Conservation (phyloP, 805 yeast genomes). For the Ogataea philodendri region DNA sequence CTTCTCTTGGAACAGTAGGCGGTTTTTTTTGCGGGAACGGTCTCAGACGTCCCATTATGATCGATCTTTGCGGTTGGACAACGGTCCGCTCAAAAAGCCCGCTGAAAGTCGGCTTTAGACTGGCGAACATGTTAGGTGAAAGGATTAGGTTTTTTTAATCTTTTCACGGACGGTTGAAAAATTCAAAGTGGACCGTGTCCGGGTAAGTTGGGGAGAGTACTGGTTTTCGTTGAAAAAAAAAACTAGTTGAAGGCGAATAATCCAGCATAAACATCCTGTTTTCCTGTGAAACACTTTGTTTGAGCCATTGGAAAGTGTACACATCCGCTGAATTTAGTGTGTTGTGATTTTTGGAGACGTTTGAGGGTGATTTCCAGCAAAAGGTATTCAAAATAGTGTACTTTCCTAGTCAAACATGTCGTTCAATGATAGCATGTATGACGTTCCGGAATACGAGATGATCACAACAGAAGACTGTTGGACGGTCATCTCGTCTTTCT, state of each 20-base stretch:
- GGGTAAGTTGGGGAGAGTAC: conserved; percentile 2
- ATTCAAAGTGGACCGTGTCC: conserved; percentile 1
- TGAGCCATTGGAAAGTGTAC: conserved; percentile 14
- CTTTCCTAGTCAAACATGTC: conserved; percentile 17
- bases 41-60: conserved; percentile 30
- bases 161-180: no score
- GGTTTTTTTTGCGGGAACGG: conserved; percentile 28
- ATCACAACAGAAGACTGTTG: conserved; percentile 99
- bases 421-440: conserved; percentile 25
- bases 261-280: conserved; percentile 13
- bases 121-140: conserved; percentile 6
- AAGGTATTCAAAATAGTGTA: conserved; percentile 12
- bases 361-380: conserved; percentile 13
- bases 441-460: conserved; percentile 52
- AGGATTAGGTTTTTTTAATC: no score
- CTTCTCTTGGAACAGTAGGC: conserved; percentile 21
- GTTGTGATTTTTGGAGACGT: conserved; percentile 8
- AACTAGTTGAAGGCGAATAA: conserved; percentile 14
- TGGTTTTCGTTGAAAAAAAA: conserved; percentile 11
- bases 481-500: conserved; percentile 95
- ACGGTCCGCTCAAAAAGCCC: conserved; percentile 12
- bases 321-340: conserved; percentile 6
- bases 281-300: conserved; percentile 11
- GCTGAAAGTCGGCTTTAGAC: conserved; percentile 5
- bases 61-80: conserved; percentile 23